phyloP scores from a whole-genome alignment of 78 protist species.

The Bodo saltans region DNA sequence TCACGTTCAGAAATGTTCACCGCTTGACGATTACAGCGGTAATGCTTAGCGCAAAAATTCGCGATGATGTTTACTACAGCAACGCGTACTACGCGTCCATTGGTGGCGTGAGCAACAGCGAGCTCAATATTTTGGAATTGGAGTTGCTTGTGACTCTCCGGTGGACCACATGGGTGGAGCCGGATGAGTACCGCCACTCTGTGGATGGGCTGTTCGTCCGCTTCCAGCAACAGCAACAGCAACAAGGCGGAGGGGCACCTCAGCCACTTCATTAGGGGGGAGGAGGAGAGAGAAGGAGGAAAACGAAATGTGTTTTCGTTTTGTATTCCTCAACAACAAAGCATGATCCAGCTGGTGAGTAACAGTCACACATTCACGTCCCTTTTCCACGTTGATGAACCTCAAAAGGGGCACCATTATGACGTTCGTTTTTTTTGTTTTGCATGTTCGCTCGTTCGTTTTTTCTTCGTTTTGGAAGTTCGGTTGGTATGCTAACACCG shows the following conservation, averaged over 20 bases:
- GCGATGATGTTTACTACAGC: constrained; percentile 60
- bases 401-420: neutral
- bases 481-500: neutral
- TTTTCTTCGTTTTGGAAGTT: constrained; percentile 8
- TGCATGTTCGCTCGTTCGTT: neutral
- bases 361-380: no score
- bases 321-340: neutral
- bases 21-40: constrained; percentile 53
- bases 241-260: neutral
- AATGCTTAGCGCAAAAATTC: constrained; percentile 55
- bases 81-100: constrained; percentile 63
- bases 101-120: constrained; percentile 52
- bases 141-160: constrained; percentile 6
- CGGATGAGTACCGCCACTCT: constrained; percentile 1
- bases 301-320: neutral
- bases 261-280: constrained; percentile 4
- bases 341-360: no score
- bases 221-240: neutral
- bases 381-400: neutral
- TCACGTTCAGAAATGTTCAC: constrained; percentile 48
- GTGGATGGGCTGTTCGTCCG: neutral
- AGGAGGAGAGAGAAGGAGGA: neutral
- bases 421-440: neutral
- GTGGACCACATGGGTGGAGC: constrained; percentile 17
- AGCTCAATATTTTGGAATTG: constrained; percentile 41